Percentiles rank a stretch among this genome's conserved stretches.
Conservation (phyloP, 768 basidiomycete genomes). For the Podaxis sp. region DNA sequence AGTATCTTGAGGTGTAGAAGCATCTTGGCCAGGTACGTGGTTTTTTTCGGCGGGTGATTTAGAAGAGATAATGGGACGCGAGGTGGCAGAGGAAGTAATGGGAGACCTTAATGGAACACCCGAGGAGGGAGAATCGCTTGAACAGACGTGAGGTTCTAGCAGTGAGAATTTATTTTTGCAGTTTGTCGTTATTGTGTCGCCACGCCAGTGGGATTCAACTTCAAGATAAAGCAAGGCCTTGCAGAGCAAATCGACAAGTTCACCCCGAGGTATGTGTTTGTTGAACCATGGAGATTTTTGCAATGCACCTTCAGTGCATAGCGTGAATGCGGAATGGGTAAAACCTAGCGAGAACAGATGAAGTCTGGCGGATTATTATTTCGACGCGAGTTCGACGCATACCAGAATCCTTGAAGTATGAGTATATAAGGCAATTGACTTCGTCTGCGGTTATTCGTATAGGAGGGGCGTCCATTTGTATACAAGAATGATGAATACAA, state of each 20-base stretch:
- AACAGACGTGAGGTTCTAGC: constrained; percentile 73
- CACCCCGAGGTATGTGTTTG: constrained; percentile 78
- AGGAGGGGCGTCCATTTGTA: constrained; percentile 38
- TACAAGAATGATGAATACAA: background rate
- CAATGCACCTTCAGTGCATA: constrained; percentile 71
- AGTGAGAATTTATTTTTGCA: constrained; percentile 75
- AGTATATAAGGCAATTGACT: constrained; percentile 81
- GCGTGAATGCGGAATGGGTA: constrained; percentile 77
- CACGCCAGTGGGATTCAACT: constrained; percentile 81
- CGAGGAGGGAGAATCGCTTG: constrained; percentile 40
- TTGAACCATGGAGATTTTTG: constrained; percentile 66
- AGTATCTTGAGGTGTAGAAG: constrained; percentile 5
- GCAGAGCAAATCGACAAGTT: constrained; percentile 75
- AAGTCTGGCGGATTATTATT: background rate
- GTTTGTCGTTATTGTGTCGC: constrained; percentile 53
- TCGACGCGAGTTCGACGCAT: constrained; percentile 6
- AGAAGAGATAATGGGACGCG: background rate
- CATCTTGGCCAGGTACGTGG: background rate
- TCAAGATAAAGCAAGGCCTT: constrained; percentile 81
- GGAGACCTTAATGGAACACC: constrained; percentile 18
- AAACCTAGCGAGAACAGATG: constrained; percentile 51
- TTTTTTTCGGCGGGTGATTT: constrained; percentile 3
- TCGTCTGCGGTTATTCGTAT: constrained; percentile 77
- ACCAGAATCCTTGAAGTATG: constrained; percentile 86
- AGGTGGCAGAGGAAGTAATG: constrained; percentile 10